Base-by-base conservation (phyloP, 2,329 filamentous ascomycete genomes). In the Sarocladiaceae sp. region DNA sequence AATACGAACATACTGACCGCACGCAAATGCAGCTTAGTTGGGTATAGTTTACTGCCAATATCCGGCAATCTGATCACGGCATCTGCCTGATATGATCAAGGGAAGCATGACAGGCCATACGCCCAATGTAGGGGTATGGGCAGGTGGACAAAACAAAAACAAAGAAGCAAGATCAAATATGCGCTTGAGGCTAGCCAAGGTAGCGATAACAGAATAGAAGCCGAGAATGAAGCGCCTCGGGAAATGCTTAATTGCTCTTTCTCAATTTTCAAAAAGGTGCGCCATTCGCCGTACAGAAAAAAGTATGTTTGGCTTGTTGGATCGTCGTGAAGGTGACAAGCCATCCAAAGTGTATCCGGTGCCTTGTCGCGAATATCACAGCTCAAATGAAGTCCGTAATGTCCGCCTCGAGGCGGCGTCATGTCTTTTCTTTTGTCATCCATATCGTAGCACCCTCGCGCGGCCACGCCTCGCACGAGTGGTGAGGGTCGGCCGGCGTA, bases 271-370 rank as follows among this genome's bases (percentile, higher is more conserved):
- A 16, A 27, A 29, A 37, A 23, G 29, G 23, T 47, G 40, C 45
- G 45, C 45, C 45, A 47, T 47, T 47, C 45, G 45, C 45, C 45
- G 33, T 24, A 26, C 34, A 34, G 18, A 42, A 37, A 31, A 21
- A 45, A 39, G 39, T 29, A 29, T 29, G 26, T 29, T 20, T 39
- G 34, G 34, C 34, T 39, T 39, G 18, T 39, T 39, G 34, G 19
- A 39, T 39, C 34, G 13, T 39, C 34, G 34, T 24, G 34, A 39
- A 39, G 18, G 26, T 10, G 26, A 4, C 34, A 24, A 39, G 34
- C 34, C 19, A 39, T 6, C 26, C 19, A n/a, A 39, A 21, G 19
- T n/a, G 26, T 24, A 39, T 13, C 34, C 10, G 34, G 16, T 21
- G 34, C 34, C 34, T 39, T 39, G 34, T 39, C 34, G 34, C 18